Evolutionary conservation across 495 filamentous ascomycete genomes (phyloP).

Genomic region (Hypomontagnella submonticulosa): DNA sequence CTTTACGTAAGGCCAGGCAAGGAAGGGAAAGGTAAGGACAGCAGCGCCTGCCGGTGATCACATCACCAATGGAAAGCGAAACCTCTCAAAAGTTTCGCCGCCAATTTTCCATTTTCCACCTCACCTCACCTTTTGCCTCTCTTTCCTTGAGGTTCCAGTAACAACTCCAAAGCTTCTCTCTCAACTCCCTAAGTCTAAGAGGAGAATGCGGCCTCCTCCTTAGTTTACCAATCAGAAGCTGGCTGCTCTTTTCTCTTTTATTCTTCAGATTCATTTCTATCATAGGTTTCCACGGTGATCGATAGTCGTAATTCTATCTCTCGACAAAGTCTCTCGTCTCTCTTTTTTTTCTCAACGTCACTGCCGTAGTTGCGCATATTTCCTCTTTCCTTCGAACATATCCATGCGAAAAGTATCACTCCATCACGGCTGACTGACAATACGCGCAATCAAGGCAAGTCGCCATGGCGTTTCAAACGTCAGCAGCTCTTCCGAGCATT

Average conservation of each 20-base stretch:
- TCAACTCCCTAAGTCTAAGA: constrained; percentile 11
- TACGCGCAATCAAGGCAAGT: constrained; percentile 19
- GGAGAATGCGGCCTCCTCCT: constrained; percentile 41
- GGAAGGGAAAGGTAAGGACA: constrained; percentile 3
- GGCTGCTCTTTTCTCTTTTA: constrained; percentile 29
- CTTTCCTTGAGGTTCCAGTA: constrained; percentile 9
- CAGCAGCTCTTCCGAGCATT: constrained; percentile 55
- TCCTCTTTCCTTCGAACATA: not conserved
- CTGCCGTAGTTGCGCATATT: constrained; percentile 24
- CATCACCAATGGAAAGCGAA: constrained; percentile 24
- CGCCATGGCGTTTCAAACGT: constrained; percentile 48
- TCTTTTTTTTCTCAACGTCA: constrained; percentile 5
- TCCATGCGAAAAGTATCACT: constrained; percentile 8
- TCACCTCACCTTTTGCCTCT: not conserved
- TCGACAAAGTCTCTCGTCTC: not conserved
- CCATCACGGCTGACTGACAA: constrained; percentile 19
- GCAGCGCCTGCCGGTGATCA: constrained; percentile 29
- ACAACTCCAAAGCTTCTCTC: constrained; percentile 3
- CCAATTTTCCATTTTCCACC: constrained; percentile 23
- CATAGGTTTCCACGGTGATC: too few relatives aligned
- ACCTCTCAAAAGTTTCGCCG: constrained; percentile 30
- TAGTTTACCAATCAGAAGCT: constrained; percentile 38
- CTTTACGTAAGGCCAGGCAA: too few relatives aligned
- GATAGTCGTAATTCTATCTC: too few relatives aligned
- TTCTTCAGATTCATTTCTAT: constrained; percentile 35